phyloP scores from a whole-genome alignment of 169 alveolate species.

The Perkinsus marinus region DNA sequence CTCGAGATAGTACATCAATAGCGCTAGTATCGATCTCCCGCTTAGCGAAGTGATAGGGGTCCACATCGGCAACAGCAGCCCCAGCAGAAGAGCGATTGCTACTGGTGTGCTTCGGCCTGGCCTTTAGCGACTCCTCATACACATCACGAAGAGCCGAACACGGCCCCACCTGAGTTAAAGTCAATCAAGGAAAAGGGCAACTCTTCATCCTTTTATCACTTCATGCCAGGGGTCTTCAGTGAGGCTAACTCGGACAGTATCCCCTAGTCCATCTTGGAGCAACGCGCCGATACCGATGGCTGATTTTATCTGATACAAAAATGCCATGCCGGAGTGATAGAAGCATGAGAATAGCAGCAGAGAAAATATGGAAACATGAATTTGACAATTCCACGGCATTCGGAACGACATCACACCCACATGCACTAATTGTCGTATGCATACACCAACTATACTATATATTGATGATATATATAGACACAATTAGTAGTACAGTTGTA shows the following conservation, averaged over 20 bases:
- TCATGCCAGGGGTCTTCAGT: constrained; percentile 70
- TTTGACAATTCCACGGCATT: too few species aligned
- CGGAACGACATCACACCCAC: constrained; percentile 12
- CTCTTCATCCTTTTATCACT: constrained; percentile 3
- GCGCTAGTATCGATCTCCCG: not conserved
- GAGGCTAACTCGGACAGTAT: constrained; percentile 61
- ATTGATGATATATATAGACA: too few species aligned
- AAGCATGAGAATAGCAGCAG: too few species aligned
- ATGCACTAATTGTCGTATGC: too few species aligned
- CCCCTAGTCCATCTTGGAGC: constrained; percentile 67
- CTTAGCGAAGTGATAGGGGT: not conserved
- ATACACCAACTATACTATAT: too few species aligned
- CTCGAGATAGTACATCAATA: not conserved
- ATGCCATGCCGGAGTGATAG: too few species aligned
- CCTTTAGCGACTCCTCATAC: not conserved
- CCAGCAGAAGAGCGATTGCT: not conserved
- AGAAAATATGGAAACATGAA: not conserved
- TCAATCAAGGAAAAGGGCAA: not conserved
- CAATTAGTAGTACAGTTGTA: too few species aligned
- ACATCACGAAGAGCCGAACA: not conserved
- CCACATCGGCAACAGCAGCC: not conserved
- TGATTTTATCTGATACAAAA: constrained; percentile 36
- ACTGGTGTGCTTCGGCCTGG: not conserved
- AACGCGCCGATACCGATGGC: constrained; percentile 60
- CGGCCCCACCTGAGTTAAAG: not conserved